Conservation (phyloP, 1,284 basidiomycete genomes). For the Baeospora myosura region DNA sequence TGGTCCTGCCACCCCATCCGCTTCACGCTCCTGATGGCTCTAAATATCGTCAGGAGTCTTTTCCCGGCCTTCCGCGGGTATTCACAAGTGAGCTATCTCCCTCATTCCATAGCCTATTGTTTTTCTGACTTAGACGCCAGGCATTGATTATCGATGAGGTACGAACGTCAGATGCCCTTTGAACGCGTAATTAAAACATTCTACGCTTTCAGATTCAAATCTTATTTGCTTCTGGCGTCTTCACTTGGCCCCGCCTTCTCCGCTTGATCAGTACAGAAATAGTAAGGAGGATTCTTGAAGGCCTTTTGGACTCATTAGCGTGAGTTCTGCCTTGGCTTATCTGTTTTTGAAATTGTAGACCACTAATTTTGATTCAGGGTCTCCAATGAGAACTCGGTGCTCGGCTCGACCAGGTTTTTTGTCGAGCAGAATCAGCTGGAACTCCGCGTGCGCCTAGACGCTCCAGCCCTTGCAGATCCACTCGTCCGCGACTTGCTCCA, state of each 20-base stretch:
- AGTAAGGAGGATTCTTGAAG: conserved; percentile 54
- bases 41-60: conserved; percentile 64
- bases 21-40: conserved; percentile 53
- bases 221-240: conserved; percentile 53
- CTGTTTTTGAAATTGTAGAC: conserved; percentile 14
- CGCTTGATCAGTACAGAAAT: conserved; percentile 54
- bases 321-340: conserved; percentile 32
- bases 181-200: background rate
- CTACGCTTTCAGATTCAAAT: conserved; percentile 47
- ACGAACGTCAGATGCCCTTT: conserved; percentile 16
- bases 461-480: conserved; percentile 69
- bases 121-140: conserved; percentile 21
- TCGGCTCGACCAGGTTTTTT: conserved; percentile 61
- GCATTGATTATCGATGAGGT: conserved; percentile 78
- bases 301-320: conserved; percentile 64
- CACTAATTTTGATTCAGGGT: conserved; percentile 37
- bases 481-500: conserved; percentile 66
- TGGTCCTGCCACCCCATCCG: conserved; percentile 62
- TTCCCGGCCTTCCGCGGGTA: conserved; percentile 76
- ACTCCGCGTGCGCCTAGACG: conserved; percentile 67
- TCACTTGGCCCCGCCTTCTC: conserved; percentile 56
- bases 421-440: conserved; percentile 73
- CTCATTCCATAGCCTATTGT: conserved; percentile 10
- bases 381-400: conserved; percentile 61
- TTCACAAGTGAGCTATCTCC: conserved; percentile 46